These are phyloP conservation scores for Puccinia horiana DNA, from an alignment of 1,284 basidiomycete species.

Conservation along the genomic window DNA sequence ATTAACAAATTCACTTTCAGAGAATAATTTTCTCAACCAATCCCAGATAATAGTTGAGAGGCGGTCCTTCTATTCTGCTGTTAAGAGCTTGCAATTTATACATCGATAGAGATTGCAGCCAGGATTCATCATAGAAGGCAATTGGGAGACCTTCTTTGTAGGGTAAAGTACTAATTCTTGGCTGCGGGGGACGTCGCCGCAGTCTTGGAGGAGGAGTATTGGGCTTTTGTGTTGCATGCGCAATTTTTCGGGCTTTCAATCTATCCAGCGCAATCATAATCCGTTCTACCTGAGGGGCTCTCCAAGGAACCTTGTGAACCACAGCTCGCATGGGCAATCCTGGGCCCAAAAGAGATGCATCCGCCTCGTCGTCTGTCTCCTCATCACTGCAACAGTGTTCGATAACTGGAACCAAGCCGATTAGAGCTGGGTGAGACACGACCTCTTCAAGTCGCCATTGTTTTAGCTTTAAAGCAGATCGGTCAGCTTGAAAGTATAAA, in stretches of 20 bases:
- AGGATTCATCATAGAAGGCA: background rate
- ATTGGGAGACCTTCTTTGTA: background rate
- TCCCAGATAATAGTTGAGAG: background rate
- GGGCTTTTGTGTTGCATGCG: background rate
- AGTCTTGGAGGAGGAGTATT: background rate
- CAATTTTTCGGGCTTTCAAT: background rate
- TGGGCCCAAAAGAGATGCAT: background rate
- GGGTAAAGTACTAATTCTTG: background rate
- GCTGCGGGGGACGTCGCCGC: background rate
- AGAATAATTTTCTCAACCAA: background rate
- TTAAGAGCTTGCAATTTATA: background rate
- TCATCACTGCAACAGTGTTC: slow-evolving; percentile 6
- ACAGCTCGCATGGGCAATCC: background rate
- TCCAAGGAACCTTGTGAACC: background rate
- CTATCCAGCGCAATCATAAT: background rate
- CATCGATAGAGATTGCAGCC: background rate
- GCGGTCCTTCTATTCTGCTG: background rate
- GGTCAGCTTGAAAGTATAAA: background rate
- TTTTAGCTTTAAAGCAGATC: background rate
- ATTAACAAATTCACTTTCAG: too few species aligned
- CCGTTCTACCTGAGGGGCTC: background rate
- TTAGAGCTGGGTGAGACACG: background rate
- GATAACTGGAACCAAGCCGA: background rate
- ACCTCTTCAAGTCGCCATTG: background rate
- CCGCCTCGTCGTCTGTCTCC: slow-evolving; percentile 4